Evolutionary conservation across 331 rosid genomes (phyloP), one percentile per base, ranked within the genome.

Genomic region (Quercus lobata): DNA sequence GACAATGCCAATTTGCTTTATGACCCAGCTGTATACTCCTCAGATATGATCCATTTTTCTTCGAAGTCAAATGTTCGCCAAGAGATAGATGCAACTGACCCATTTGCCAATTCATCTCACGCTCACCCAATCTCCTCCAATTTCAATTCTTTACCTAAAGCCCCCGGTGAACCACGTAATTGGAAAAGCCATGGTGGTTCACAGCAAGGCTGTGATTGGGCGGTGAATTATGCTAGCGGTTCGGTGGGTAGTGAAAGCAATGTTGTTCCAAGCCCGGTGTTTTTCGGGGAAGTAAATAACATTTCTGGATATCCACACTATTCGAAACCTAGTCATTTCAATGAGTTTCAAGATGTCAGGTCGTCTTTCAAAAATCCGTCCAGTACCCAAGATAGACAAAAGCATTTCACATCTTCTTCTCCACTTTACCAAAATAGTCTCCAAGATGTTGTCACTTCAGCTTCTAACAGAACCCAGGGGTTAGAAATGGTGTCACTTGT

Each of bases 371-470:
- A 30, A 53, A 87, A 72, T 35, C 58, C 83, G 0, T 74, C 81
- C 62, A 57, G 24, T 35, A 73, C 70, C 69, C 75, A 81, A 60
- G 86, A 78, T 60, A 30, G 78, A 22, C 89, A 60, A 25, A 81
- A 80, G 81, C 89, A 82, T 21, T 77, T 79, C 72, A 24, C 82
- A 32, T 62, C 84, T 49, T 62, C 84, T 49, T 49, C 86, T 53
- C 70, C 85, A 2, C 29, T 78, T 9, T 88, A 71, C 82, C 92
- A 86, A 5, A 90, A 81, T 72, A 76, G 86, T 49, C 86, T 93
- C 57, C 92, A 89, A n/a, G 97, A 90, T 68, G 81, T 90, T 32
- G 88, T 94, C 7, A 86, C 83, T 41, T 80, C 92, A 1, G 85
- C 92, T 74, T 88, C 94, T 21, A 54, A 83, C 15, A 71, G 83